A percentile compares a stretch with the other conserved stretches of the same genome.
phyloP scores from a whole-genome alignment of 331 rosid species.

The Acacia pycnantha region DNA sequence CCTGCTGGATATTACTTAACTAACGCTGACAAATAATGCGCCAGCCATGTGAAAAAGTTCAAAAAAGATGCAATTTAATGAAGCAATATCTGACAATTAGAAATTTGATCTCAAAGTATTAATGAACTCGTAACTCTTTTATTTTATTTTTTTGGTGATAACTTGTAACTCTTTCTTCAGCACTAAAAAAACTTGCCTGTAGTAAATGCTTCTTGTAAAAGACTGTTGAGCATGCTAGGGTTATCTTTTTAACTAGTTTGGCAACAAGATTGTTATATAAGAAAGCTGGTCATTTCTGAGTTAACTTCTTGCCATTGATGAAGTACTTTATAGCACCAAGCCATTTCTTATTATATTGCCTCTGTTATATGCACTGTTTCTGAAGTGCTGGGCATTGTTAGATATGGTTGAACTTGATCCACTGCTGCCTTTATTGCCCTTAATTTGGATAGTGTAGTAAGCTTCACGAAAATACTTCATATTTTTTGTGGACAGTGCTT shows the following conservation, averaged over 20 bases:
- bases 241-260: neutral
- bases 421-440: neutral
- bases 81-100: conserved; percentile 5
- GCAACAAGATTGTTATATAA: neutral
- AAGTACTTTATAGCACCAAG: neutral
- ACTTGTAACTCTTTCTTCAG: neutral
- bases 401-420: neutral
- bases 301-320: neutral
- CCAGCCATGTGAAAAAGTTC: neutral
- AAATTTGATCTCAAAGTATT: conserved; percentile 42
- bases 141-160: no score
- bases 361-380: neutral
- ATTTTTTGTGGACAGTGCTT: neutral
- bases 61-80: neutral
- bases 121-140: neutral
- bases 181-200: neutral
- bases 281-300: neutral
- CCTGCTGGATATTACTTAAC: no score
- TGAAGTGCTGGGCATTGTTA: neutral
- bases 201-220: neutral
- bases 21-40: neutral
- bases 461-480: neutral
- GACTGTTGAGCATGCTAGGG: neutral
- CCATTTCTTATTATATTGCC: neutral
- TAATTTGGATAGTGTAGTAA: neutral